Conservation (phyloP, 306 rosid species). For the Quercus engelmannii region DNA sequence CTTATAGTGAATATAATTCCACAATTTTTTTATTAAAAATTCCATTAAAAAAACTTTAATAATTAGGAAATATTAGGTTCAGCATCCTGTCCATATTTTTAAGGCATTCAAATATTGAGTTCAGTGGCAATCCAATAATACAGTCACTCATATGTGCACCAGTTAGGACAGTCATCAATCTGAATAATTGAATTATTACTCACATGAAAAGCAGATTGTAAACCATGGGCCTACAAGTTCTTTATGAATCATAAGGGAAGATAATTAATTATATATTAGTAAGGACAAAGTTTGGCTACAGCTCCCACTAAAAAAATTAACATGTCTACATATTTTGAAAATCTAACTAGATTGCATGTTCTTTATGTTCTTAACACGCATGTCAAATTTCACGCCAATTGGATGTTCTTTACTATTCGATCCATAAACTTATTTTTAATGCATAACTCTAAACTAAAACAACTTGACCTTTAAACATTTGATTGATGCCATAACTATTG, state of each 20-base stretch:
- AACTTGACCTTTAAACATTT: no score
- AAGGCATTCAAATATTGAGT: background rate
- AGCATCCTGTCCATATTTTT: background rate
- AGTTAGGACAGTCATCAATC: background rate
- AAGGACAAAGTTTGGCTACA: no score
- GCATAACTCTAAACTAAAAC: no score
- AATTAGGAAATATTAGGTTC: background rate
- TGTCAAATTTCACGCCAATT: no score
- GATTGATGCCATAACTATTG: no score
- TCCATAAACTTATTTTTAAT: no score
- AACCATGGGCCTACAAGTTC: background rate
- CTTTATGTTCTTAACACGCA: no score
- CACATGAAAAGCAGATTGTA: no score
- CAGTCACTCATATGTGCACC: background rate
- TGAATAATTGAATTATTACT: background rate
- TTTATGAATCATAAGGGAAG: background rate
- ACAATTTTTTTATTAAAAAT: background rate
- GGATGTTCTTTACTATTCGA: no score
- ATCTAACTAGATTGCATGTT: no score
- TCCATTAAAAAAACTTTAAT: background rate
- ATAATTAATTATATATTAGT: background rate
- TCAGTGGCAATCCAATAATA: background rate
- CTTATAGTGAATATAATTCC: no score
- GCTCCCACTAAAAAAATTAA: background rate
- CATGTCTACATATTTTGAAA: background rate